phyloP scores from a whole-genome alignment of 1,284 basidiomycete species.

The Sporisorium graminicola region DNA sequence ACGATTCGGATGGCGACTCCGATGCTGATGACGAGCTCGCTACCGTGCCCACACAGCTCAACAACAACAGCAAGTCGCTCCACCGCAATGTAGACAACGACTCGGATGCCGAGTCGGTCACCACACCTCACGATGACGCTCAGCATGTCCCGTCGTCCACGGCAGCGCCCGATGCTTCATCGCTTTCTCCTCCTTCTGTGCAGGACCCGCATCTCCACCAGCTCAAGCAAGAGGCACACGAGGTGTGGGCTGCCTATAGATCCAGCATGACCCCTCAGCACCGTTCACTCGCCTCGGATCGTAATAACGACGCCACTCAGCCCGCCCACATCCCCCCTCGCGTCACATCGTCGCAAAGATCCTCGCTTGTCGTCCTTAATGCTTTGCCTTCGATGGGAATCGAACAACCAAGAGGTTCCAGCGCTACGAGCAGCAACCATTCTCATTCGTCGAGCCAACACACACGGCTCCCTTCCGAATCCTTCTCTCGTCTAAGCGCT shows the following conservation, averaged over 20 bases:
- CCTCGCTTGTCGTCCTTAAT: constrained; percentile 17
- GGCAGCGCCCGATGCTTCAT: not conserved
- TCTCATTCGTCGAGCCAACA: constrained; percentile 11
- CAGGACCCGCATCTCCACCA: constrained; percentile 16
- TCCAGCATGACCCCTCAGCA: constrained; percentile 27
- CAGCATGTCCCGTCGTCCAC: not conserved
- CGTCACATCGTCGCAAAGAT: constrained; percentile 28
- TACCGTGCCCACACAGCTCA: not conserved
- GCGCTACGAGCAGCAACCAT: constrained; percentile 9
- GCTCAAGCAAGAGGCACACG: constrained; percentile 42
- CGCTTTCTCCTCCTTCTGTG: not conserved
- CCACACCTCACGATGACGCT: not conserved
- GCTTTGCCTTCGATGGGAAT: constrained; percentile 12
- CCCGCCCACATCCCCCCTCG: constrained; percentile 28
- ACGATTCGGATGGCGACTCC: constrained; percentile 4
- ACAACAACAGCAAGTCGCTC: constrained; percentile 20
- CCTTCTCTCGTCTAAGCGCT: constrained; percentile 13
- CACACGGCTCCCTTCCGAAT: constrained; percentile 2
- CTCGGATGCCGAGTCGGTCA: constrained; percentile 12
- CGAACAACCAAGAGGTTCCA: not conserved
- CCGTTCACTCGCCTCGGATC: not conserved
- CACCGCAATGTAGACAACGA: constrained; percentile 12
- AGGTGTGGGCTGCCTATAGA: constrained; percentile 30
- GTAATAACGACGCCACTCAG: not conserved
- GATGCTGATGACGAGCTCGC: not conserved